A percentile compares a stretch with the other conserved stretches of the same genome.
Evolutionary conservation across 805 yeast species (phyloP).

Genomic region (Candida khao-thaluensis): DNA sequence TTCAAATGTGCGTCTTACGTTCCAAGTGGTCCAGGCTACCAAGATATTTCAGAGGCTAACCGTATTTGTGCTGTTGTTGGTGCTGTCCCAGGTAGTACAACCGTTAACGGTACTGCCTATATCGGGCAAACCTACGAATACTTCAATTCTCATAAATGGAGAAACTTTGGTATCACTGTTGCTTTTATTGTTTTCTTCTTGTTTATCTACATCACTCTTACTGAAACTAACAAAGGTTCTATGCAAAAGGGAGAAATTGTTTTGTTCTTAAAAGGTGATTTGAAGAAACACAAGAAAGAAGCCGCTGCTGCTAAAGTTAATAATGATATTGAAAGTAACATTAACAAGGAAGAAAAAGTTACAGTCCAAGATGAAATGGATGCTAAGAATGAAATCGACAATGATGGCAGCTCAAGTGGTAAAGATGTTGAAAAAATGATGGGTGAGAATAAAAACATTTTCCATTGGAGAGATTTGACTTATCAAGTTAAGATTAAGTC

Average conservation of each 20-base stretch:
- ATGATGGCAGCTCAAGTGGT: not conserved
- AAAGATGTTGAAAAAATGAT: constrained; percentile 1
- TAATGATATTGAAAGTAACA: constrained; percentile 21
- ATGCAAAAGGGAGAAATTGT: constrained; percentile 44
- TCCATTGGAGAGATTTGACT: constrained; percentile 41
- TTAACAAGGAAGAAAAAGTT: constrained; percentile 27
- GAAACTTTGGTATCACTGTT: constrained; percentile 69
- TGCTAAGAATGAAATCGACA: constrained; percentile 19
- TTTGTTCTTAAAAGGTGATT: constrained; percentile 24
- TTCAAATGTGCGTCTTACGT: constrained; percentile 54
- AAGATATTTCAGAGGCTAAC: constrained; percentile 30
- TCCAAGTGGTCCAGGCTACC: constrained; percentile 61
- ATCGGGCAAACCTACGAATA: constrained; percentile 49
- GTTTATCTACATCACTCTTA: constrained; percentile 29
- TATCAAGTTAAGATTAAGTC: constrained; percentile 37
- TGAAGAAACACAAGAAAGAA: constrained; percentile 30
- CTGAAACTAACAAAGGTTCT: constrained; percentile 39
- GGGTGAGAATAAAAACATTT: constrained; percentile 20
- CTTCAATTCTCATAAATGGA: constrained; percentile 65
- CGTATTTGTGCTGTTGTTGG: constrained; percentile 64
- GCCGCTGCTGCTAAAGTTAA: constrained; percentile 14
- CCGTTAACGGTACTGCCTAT: constrained; percentile 62
- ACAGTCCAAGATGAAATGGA: constrained; percentile 28
- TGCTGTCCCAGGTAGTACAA: constrained; percentile 49
- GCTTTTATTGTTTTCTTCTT: constrained; percentile 50